Conservation (phyloP, 169 alveolate species). For the Neospora caninum region DNA sequence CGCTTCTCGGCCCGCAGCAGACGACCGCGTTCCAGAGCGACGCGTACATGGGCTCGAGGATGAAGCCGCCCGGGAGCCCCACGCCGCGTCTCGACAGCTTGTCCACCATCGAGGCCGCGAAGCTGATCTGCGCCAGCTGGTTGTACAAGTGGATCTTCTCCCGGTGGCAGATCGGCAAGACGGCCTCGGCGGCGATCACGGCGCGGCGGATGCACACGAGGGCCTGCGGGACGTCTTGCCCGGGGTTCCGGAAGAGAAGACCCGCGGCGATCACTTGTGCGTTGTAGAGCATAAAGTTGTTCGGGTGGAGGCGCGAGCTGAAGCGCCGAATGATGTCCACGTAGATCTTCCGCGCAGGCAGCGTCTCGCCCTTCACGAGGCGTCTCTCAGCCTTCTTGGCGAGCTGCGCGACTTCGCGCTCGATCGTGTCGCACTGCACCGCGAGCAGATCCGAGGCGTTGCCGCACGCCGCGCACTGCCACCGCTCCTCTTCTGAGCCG, state of each 20-base stretch:
- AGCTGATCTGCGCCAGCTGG: constrained; percentile 82
- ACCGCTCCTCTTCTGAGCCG: constrained; percentile 67
- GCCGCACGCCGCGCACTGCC: constrained; percentile 84
- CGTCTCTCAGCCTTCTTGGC: constrained; percentile 74
- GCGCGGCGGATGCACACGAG: constrained; percentile 79
- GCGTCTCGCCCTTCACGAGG: constrained; percentile 75
- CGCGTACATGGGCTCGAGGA: constrained; percentile 76
- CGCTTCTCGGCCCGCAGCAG: constrained; percentile 76
- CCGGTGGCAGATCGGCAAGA: constrained; percentile 83
- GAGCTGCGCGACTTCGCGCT: constrained; percentile 71
- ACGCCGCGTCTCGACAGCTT: constrained; percentile 68
- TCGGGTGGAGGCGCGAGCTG: constrained; percentile 84
- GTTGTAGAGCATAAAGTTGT: constrained; percentile 84
- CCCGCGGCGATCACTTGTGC: constrained; percentile 86
- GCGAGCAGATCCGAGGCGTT: constrained; percentile 66
- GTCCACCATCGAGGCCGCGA: constrained; percentile 65
- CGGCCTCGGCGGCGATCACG: constrained; percentile 82
- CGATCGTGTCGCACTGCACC: constrained; percentile 70
- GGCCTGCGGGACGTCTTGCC: constrained; percentile 75
- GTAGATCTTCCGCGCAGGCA: constrained; percentile 77
- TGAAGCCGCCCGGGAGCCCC: constrained; percentile 50
- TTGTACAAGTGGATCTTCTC: constrained; percentile 85
- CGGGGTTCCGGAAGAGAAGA: constrained; percentile 76
- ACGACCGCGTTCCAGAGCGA: constrained; percentile 81
- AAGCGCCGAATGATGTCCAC: constrained; percentile 75